Conservation (phyloP, 2,329 filamentous ascomycete genomes). For the Phialophora macrospora region DNA sequence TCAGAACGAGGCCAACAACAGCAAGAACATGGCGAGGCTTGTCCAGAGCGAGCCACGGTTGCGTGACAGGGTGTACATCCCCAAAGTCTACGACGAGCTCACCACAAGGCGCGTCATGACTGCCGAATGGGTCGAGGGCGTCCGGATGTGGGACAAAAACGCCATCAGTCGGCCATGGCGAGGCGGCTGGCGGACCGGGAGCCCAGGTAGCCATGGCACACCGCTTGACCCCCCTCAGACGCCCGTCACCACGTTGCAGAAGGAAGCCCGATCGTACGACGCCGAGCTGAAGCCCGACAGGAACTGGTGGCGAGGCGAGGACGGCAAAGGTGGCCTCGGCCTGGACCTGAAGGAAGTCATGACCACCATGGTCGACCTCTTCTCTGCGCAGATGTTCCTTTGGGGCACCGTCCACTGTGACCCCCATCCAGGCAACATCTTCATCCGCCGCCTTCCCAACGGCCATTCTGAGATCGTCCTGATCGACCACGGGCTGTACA, state of each 20-base stretch:
- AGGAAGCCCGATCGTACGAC: slow-evolving; percentile 56
- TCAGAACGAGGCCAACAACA: slow-evolving; percentile 85
- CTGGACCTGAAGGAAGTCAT: slow-evolving; percentile 84
- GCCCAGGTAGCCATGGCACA: slow-evolving; percentile 74
- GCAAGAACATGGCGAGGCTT: slow-evolving; percentile 78
- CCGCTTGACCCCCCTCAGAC: slow-evolving; percentile 59
- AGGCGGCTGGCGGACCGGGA: slow-evolving; percentile 75
- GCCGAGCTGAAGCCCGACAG: slow-evolving; percentile 79
- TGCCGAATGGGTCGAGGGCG: slow-evolving; percentile 96
- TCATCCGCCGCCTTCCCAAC: slow-evolving; percentile 80
- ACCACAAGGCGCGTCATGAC: slow-evolving; percentile 85
- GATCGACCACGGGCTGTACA: slow-evolving; percentile 96
- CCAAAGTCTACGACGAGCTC: slow-evolving; percentile 79
- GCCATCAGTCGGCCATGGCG: slow-evolving; percentile 77
- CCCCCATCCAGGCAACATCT: slow-evolving; percentile 96
- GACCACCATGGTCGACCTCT: slow-evolving; percentile 94
- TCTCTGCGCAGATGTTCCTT: slow-evolving; percentile 97
- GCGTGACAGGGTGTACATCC: slow-evolving; percentile 82
- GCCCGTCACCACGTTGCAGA: slow-evolving; percentile 38
- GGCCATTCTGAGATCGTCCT: slow-evolving; percentile 90
- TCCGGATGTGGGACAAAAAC: slow-evolving; percentile 89
- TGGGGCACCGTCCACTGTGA: slow-evolving; percentile 97
- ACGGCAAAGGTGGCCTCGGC: slow-evolving; percentile 79
- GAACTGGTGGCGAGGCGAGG: slow-evolving; percentile 73
- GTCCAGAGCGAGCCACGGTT: slow-evolving; percentile 77